Conservation (phyloP, 306 rosid genomes). For the Geum urbanum region DNA sequence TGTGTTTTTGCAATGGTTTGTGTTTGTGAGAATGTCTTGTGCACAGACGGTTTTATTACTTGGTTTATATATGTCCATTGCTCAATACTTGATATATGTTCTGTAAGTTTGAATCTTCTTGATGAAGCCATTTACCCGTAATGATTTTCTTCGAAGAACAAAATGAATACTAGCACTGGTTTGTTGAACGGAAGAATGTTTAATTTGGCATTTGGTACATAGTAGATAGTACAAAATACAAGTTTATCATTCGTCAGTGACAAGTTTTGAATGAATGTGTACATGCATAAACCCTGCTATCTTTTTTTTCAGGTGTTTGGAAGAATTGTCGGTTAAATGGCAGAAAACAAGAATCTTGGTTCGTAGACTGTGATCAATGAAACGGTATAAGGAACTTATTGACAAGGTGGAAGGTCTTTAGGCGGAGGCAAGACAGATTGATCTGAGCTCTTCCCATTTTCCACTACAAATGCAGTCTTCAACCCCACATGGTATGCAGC, state of each 20-base stretch:
- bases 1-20: too few species aligned
- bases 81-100: too few species aligned
- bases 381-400: not conserved
- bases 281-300: not conserved
- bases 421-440: conserved; percentile 10
- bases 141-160: too few species aligned
- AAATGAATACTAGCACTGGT: too few species aligned
- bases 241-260: not conserved
- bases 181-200: not conserved
- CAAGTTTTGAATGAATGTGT: not conserved
- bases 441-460: conserved; percentile 20
- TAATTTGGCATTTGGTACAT: not conserved
- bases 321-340: not conserved
- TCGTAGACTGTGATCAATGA: not conserved
- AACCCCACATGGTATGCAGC: conserved; percentile 22
- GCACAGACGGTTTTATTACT: too few species aligned
- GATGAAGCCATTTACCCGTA: too few species aligned
- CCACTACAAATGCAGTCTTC: conserved; percentile 21
- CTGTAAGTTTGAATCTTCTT: too few species aligned
- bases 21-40: too few species aligned
- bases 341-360: not conserved
- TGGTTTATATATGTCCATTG: too few species aligned
- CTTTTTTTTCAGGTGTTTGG: not conserved
- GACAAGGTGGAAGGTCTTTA: conserved; percentile 19
- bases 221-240: not conserved